Base-by-base conservation (phyloP, 257 asterid species). In the Datura wrightii region DNA sequence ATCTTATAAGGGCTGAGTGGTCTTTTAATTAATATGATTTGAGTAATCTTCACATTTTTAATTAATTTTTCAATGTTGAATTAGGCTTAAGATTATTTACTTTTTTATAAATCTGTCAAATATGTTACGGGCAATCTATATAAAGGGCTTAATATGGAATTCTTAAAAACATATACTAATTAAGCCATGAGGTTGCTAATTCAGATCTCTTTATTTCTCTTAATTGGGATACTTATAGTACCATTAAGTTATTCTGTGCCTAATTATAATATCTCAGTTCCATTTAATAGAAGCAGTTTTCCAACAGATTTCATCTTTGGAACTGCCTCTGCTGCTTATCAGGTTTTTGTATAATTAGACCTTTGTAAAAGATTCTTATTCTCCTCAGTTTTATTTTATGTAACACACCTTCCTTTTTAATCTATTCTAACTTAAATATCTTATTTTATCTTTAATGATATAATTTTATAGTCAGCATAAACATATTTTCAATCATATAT, bases 211-310 rank as follows among this genome's bases (percentile, higher is more conserved):
- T 72, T 72, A 8, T 19, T 72, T 44, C 80, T 72, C 58, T 72
- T 46, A 19, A 31, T 72, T 44, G 10, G 80, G 41, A 72, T 46
- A 3, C 19, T 19, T 39, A 1, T 2, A 10, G 3, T 72, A 72
- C 5, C 58, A 10, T 3, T 5, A 44, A 44, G 80, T 71, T 71
- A 39, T 71, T 18, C 10, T 42, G 10, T 42, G 56, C 41, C 39
- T n/a, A n/a, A 3, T 71, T 71, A 71, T 18, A 78, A 55, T 7
- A 62, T 84, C 4, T 24, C 79, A 24, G 18, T 50, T 16, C 67
- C 88, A 24, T 79, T 88, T n/a, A 83, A 66, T 39, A 80, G 85
- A 34, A 79, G 11, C 36, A 84, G 79, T 60, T 84, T 84, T 19
- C 86, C 83, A n/a, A 8, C 83, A 5, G 66, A 42, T 48, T 78